A percentile compares a stretch with the other conserved stretches of the same genome.
Conservation (phyloP, 495 filamentous ascomycete species). For the Trichoderma orchidacearum region DNA sequence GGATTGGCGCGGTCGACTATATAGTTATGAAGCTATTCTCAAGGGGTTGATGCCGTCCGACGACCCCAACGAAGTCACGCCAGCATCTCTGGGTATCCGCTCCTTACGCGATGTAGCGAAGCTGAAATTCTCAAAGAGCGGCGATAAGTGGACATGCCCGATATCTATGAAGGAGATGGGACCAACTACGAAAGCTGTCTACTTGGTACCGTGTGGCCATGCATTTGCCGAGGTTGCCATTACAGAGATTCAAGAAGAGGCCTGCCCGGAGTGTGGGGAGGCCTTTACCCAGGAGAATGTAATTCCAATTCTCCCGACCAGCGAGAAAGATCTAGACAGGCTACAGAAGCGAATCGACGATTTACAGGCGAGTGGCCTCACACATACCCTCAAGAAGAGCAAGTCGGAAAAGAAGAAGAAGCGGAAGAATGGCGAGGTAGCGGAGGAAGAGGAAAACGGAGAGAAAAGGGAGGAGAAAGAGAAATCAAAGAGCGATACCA, state of each 20-base stretch:
- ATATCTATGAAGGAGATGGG: conserved; percentile 81
- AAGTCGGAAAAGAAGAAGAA: conserved; percentile 58
- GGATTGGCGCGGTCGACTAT: conserved; percentile 73
- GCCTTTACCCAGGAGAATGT: conserved; percentile 63
- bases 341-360: conserved; percentile 48
- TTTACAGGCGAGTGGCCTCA: conserved; percentile 55
- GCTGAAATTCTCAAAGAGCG: conserved; percentile 54
- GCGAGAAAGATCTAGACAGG: conserved; percentile 53
- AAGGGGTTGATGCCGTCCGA: conserved; percentile 60
- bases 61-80: conserved; percentile 53
- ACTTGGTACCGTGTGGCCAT: conserved; percentile 91
- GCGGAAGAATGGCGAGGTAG: conserved; percentile 33
- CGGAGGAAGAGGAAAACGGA: conserved; percentile 13
- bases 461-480: conserved; percentile 8
- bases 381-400: conserved; percentile 86
- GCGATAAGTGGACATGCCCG: conserved; percentile 61
- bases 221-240: conserved; percentile 79
- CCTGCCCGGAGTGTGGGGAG: conserved; percentile 57
- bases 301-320: conserved; percentile 66
- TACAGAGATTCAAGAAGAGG: conserved; percentile 49
- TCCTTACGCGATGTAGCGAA: conserved; percentile 80
- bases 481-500: conserved; percentile 9
- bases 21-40: conserved; percentile 88
- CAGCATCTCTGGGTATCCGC: conserved; percentile 55
- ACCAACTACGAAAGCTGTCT: conserved; percentile 64